Percentiles rank a stretch among this genome's conserved stretches.
phyloP scores from a whole-genome alignment of 2,329 filamentous ascomycete genomes.

The Zasmidium cellare region DNA sequence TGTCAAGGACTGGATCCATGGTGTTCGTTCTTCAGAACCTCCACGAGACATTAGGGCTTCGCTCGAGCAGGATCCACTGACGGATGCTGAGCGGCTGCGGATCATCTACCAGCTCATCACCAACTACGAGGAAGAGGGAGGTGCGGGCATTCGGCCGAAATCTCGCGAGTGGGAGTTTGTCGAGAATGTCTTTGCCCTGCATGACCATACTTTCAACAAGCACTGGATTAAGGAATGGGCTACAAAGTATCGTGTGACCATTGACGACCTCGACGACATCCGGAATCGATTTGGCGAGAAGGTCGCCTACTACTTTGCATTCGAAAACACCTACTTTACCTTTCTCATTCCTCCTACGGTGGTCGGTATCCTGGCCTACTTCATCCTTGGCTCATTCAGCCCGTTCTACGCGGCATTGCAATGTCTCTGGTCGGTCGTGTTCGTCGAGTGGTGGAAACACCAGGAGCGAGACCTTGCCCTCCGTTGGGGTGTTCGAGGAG shows the following conservation, averaged over 20 bases:
- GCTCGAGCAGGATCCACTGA: conserved; percentile 73
- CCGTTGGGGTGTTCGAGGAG: conserved; percentile 84
- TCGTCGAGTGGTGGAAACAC: conserved; percentile 95
- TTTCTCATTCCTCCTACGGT: conserved; percentile 81
- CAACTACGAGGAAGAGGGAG: conserved; percentile 48
- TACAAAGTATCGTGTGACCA: conserved; percentile 46
- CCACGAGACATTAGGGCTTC: conserved; percentile 68
- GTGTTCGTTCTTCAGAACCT: conserved; percentile 76
- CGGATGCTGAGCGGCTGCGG: conserved; percentile 83
- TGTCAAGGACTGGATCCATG: conserved; percentile 91
- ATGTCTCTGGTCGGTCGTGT: conserved; percentile 83
- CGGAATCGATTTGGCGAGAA: conserved; percentile 53
- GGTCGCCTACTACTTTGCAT: conserved; percentile 95
- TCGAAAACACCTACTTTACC: conserved; percentile 84
- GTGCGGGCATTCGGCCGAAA: conserved; percentile 53
- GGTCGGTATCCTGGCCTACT: conserved; percentile 75
- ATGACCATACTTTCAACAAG: conserved; percentile 54
- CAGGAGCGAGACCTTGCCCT: conserved; percentile 84
- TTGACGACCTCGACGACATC: conserved; percentile 53
- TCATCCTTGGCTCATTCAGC: conserved; percentile 83
- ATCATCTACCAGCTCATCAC: conserved; percentile 77
- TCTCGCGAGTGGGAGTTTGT: conserved; percentile 53
- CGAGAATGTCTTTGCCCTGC: conserved; percentile 51
- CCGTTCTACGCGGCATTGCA: conserved; percentile 75
- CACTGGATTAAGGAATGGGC: conserved; percentile 56